Conservation (phyloP, 805 yeast genomes). For the Metschnikowia aberdeeniae region DNA sequence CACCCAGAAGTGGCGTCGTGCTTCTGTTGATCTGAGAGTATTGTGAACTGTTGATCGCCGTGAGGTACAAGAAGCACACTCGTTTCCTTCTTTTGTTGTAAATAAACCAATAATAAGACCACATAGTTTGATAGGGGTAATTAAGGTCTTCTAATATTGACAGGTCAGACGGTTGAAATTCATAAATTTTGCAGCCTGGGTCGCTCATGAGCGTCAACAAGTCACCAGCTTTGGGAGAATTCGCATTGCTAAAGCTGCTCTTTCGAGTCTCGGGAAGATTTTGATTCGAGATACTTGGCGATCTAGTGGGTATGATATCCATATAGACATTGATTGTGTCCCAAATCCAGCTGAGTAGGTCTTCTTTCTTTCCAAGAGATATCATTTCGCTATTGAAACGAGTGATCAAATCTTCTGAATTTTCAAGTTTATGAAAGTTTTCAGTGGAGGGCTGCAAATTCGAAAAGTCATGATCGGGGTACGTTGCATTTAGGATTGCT, state of each 20-base stretch:
- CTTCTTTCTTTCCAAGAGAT: slow-evolving; percentile 40
- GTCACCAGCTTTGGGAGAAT: slow-evolving; percentile 11
- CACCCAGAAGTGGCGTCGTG: slow-evolving; percentile 17
- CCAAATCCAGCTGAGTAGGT: slow-evolving; percentile 70
- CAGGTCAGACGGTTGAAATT: slow-evolving; percentile 56
- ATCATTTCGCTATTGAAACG: slow-evolving; percentile 75
- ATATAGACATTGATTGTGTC: slow-evolving; percentile 80
- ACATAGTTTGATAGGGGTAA: slow-evolving; percentile 46
- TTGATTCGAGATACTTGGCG: slow-evolving; percentile 23
- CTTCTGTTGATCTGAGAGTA: slow-evolving; percentile 21
- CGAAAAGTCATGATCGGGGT: slow-evolving; percentile 94
- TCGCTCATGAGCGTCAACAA: slow-evolving; percentile 12
- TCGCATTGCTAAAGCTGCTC: slow-evolving; percentile 21
- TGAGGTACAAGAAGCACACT: slow-evolving; percentile 79
- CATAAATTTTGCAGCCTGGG: slow-evolving; percentile 54
- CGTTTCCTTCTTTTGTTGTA: slow-evolving; percentile 89
- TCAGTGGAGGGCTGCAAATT: slow-evolving; percentile 76
- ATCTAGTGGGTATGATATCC: slow-evolving; percentile 47
- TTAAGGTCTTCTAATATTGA: slow-evolving; percentile 58
- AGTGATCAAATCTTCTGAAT: slow-evolving; percentile 48
- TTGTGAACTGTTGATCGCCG: slow-evolving; percentile 42
- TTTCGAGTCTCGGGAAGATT: slow-evolving; percentile 22
- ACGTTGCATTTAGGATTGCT: slow-evolving; percentile 85
- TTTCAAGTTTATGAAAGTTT: slow-evolving; percentile 36
- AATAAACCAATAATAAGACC: slow-evolving; percentile 87